phyloP scores from a whole-genome alignment of 169 alveolate genomes.

The Plasmodium relictum region DNA sequence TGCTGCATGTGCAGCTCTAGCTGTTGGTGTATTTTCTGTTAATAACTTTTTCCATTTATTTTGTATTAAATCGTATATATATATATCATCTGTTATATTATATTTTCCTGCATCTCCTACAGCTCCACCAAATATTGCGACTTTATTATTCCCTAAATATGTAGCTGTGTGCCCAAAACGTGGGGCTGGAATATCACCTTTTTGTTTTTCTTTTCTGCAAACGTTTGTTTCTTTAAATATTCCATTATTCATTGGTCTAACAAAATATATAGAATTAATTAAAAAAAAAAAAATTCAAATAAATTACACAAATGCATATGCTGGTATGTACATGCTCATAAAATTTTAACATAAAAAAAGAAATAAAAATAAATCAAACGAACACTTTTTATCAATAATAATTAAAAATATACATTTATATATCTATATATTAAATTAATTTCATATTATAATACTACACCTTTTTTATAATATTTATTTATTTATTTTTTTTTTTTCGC shows the following conservation, averaged over 20 bases:
- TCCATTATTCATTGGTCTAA: conserved; percentile 78
- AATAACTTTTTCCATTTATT: conserved; percentile 92
- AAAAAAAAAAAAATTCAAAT: not conserved
- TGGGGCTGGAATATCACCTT: conserved; percentile 96
- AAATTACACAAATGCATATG: conserved; percentile 21
- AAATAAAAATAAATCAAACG: not conserved
- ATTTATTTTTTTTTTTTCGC: too few species aligned
- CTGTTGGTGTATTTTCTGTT: conserved; percentile 94
- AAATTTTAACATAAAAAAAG: not conserved
- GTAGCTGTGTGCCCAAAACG: conserved; percentile 99
- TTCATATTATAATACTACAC: too few species aligned
- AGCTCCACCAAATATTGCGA: conserved; percentile 96
- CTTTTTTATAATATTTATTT: too few species aligned
- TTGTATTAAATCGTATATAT: conserved; percentile 90
- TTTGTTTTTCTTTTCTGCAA: conserved; percentile 84
- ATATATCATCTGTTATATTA: conserved; percentile 97
- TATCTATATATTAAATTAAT: too few species aligned
- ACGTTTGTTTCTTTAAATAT: conserved; percentile 62
- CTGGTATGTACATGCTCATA: conserved; percentile 5
- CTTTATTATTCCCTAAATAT: conserved; percentile 92
- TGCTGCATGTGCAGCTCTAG: conserved; percentile 99
- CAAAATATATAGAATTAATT: not conserved
- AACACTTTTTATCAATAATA: too few species aligned
- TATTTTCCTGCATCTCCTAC: conserved; percentile 98
- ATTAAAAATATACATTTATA: too few species aligned